phyloP scores from a whole-genome alignment of 805 yeast genomes.

The Isabelozyma gotoi region DNA sequence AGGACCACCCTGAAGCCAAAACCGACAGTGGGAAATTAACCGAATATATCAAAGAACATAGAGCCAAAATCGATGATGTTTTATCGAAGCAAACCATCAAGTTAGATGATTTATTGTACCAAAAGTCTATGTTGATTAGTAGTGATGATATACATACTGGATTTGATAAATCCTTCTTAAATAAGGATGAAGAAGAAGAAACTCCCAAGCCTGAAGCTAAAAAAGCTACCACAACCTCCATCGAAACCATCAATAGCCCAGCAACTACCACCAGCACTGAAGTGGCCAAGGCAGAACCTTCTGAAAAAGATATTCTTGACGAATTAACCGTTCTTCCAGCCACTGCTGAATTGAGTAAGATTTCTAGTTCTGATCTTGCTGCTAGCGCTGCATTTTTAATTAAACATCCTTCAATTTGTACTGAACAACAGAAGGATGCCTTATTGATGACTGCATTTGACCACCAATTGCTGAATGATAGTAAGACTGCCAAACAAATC shows the following conservation, averaged over 20 bases:
- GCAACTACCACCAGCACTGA: constrained; percentile 2
- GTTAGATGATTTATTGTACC: constrained; percentile 64
- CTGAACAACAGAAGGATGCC: constrained; percentile 86
- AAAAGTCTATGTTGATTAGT: constrained; percentile 73
- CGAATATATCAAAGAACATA: constrained; percentile 54
- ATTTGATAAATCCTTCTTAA: constrained; percentile 80
- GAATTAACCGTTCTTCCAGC: constrained; percentile 59
- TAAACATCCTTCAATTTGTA: constrained; percentile 65
- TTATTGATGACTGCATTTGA: constrained; percentile 92
- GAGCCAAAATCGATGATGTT: constrained; percentile 67
- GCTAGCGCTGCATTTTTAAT: constrained; percentile 53
- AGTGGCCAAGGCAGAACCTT: neutral
- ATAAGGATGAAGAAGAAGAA: constrained; percentile 46
- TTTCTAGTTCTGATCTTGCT: constrained; percentile 49
- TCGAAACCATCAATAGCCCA: constrained; percentile 21
- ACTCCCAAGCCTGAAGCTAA: constrained; percentile 14
- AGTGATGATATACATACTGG: constrained; percentile 93
- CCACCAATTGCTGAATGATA: constrained; percentile 63
- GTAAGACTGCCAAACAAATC: constrained; percentile 55
- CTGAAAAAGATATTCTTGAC: constrained; percentile 36
- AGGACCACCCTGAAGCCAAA: constrained; percentile 54
- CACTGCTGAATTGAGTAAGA: constrained; percentile 63
- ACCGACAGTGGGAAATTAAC: constrained; percentile 33
- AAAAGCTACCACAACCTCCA: constrained; percentile 24
- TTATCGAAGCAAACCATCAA: constrained; percentile 63